Conservation (phyloP, 2,329 filamentous ascomycete genomes). For the Camptophora hylomeconis region DNA sequence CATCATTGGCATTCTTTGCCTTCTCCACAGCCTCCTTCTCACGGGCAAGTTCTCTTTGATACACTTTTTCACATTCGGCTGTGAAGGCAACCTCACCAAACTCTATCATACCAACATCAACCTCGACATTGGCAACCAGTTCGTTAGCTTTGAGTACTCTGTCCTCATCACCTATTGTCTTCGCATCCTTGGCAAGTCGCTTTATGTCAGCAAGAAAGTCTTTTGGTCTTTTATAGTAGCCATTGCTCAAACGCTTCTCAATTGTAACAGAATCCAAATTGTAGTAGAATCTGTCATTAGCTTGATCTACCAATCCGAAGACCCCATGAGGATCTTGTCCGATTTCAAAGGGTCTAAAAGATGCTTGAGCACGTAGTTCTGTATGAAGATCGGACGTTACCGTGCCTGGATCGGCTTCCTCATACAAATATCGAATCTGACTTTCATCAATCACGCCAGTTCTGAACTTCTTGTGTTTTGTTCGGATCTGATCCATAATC, state of each 20-base stretch:
- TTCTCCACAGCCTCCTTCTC: constrained; percentile 52
- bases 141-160: constrained; percentile 79
- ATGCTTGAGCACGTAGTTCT: constrained; percentile 41
- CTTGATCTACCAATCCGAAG: constrained; percentile 60
- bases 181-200: constrained; percentile 71
- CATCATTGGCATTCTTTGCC: constrained; percentile 26
- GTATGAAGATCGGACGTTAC: constrained; percentile 47
- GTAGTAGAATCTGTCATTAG: constrained; percentile 77
- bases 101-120: constrained; percentile 72
- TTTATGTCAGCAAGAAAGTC: constrained; percentile 86
- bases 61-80: constrained; percentile 68
- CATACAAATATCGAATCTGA: constrained; percentile 68
- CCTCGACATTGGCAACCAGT: constrained; percentile 82
- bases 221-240: constrained; percentile 81
- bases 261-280: constrained; percentile 88
- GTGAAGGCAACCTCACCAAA: constrained; percentile 48
- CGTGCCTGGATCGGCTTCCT: constrained; percentile 62
- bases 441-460: constrained; percentile 61
- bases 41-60: constrained; percentile 57
- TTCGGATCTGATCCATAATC: constrained; percentile 94
- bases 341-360: constrained; percentile 63
- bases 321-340: constrained; percentile 67
- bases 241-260: constrained; percentile 91
- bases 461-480: constrained; percentile 78
- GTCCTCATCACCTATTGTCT: constrained; percentile 68